Evolutionary conservation across 768 basidiomycete genomes (phyloP).

Genomic region (Lactarius sanguifluus): DNA sequence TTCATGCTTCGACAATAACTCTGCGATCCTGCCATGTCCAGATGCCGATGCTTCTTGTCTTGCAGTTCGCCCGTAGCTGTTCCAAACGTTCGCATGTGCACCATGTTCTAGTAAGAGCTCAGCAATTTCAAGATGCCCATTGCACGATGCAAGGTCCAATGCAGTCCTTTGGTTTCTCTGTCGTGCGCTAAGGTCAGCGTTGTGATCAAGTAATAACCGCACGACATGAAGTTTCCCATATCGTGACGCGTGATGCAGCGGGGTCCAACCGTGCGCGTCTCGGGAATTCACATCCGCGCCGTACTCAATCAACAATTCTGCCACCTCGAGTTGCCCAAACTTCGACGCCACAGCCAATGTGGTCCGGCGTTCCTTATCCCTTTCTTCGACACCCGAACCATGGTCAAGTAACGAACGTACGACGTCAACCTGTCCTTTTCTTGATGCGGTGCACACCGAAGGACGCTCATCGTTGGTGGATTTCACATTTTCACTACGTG

Average conservation of each 20-base stretch:
- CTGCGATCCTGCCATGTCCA: background rate
- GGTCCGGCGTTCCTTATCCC: background rate
- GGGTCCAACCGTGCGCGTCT: background rate
- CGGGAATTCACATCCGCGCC: constrained; percentile 1
- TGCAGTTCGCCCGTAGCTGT: background rate
- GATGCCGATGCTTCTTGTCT: background rate
- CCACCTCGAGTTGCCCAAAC: background rate
- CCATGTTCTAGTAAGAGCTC: background rate
- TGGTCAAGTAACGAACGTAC: background rate
- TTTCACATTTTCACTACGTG: background rate
- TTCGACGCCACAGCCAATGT: background rate
- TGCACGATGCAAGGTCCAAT: background rate
- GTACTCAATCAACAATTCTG: background rate
- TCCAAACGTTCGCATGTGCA: background rate
- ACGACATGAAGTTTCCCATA: background rate
- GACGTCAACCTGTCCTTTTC: background rate
- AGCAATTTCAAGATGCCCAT: background rate
- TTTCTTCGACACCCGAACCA: background rate
- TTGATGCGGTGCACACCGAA: background rate
- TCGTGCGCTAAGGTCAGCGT: background rate
- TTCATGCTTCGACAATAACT: no score
- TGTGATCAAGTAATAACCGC: background rate
- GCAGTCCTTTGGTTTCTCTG: background rate
- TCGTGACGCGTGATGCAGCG: background rate
- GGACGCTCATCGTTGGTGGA: background rate